Percentiles rank a stretch among this genome's conserved stretches.
phyloP scores from a whole-genome alignment of 2,329 filamentous ascomycete genomes.

The Didymella lethalis region DNA sequence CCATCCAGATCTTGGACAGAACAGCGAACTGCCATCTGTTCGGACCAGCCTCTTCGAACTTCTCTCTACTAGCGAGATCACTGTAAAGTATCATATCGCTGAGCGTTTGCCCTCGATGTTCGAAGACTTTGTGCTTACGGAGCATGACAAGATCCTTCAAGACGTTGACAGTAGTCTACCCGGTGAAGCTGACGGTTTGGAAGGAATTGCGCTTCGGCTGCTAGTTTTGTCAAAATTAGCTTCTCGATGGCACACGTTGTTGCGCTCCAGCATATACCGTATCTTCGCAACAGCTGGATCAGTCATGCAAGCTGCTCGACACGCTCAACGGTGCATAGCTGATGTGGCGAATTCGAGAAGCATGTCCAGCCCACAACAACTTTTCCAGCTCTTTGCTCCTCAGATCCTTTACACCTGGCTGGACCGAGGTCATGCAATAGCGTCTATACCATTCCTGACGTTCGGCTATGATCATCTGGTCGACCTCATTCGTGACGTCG shows the following conservation, averaged over 20 bases:
- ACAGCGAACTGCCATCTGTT: slow-evolving; percentile 66
- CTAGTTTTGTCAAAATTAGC: slow-evolving; percentile 79
- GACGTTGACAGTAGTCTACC: slow-evolving; percentile 86
- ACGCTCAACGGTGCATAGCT: slow-evolving; percentile 76
- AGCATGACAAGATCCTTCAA: slow-evolving; percentile 83
- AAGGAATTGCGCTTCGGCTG: slow-evolving; percentile 86
- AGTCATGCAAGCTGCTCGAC: slow-evolving; percentile 68
- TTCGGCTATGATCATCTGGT: slow-evolving; percentile 78
- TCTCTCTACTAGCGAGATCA: slow-evolving; percentile 69
- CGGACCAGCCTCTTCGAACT: slow-evolving; percentile 79
- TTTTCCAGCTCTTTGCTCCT: slow-evolving; percentile 86
- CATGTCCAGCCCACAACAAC: slow-evolving; percentile 69
- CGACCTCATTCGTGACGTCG: slow-evolving; percentile 73
- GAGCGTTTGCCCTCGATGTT: slow-evolving; percentile 77
- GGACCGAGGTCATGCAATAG: slow-evolving; percentile 62
- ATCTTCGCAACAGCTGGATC: slow-evolving; percentile 90
- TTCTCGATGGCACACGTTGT: slow-evolving; percentile 82
- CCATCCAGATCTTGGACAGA: slow-evolving; percentile 71
- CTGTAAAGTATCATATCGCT: slow-evolving; percentile 79
- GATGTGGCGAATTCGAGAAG: slow-evolving; percentile 71
- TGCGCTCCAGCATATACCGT: slow-evolving; percentile 88
- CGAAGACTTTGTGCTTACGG: slow-evolving; percentile 77
- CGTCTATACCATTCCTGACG: slow-evolving; percentile 76
- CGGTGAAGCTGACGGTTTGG: slow-evolving; percentile 71
- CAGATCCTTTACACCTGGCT: slow-evolving; percentile 94